These are phyloP conservation scores for Emergomyces africanus DNA, from an alignment of 2,329 filamentous ascomycete genomes.

Conservation along the genomic window DNA sequence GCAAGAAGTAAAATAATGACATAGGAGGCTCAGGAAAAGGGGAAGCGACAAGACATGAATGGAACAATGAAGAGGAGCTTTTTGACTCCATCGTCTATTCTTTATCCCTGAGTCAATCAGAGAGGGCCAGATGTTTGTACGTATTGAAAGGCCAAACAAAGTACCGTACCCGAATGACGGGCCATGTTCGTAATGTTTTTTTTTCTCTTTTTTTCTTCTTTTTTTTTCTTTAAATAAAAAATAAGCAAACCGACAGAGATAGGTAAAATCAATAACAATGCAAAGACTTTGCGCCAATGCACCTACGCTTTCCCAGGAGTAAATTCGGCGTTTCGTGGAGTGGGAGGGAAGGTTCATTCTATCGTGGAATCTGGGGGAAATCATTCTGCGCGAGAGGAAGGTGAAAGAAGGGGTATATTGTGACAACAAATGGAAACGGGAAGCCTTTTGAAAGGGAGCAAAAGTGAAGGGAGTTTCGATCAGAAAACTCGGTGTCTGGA, in stretches of 20 bases:
- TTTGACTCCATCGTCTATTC: neutral
- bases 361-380: neutral
- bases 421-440: neutral
- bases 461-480: neutral
- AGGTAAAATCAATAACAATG: neutral
- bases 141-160: neutral
- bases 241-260: neutral
- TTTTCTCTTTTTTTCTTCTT: neutral
- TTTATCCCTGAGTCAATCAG: too few relatives aligned
- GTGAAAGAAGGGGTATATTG: neutral
- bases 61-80: neutral
- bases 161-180: neutral
- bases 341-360: neutral
- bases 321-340: neutral
- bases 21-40: neutral
- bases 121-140: neutral
- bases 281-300: constrained; percentile 1
- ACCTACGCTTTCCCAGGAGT: neutral
- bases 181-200: neutral
- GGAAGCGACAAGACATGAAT: neutral
- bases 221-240: too few relatives aligned
- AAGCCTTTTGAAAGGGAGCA: neutral
- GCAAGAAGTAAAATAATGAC: neutral
- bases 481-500: constrained; percentile 21
- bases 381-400: neutral